Base-by-base conservation (phyloP, 805 yeast species). In the Pichia manshurica region DNA sequence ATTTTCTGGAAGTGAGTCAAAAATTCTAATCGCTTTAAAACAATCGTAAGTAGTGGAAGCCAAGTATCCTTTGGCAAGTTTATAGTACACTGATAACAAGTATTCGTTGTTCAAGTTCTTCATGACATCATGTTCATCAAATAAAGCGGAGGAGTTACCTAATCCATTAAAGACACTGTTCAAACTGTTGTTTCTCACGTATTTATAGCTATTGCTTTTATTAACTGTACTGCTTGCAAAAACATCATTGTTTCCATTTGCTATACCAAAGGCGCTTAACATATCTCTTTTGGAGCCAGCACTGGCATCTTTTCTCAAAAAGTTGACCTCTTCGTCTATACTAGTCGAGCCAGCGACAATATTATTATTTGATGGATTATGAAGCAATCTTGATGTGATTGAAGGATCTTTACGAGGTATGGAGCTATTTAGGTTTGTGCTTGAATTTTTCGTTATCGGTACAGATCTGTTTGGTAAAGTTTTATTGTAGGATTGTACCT, bases 41-140 rank as follows among this genome's bases (percentile, higher is more conserved):
- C 95, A 86, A 58, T 90, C 93, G 63, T 77, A 90, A 38, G 74
- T 70, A 52, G 75, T 66, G 71, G 79, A 74, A 17, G 83, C 74
- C 55, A 77, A 78, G 62, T 63, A 78, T n/a, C 78, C 80, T 58
- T 75, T 77, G 3, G 84, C 87, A 54, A 82, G 71, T 8, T 70
- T 65, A 1, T 75, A 66, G 56, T 79, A 81, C 8, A 82, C 61
- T 7, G 67, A 63, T 34, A 74, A 62, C 25, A 81, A 56, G 52
- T 73, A 72, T 35, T 68, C 66, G 42, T 76, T 78, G 34, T 45
- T 44, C 17, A 21, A 46, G 29, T 39, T 25, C 9, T 13, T 38
- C 12, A 25, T 42, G 5, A 32, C 21, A 25, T 43, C 39, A 43
- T 21, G 35, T 5, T 41, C 45, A 22, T 42, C 49, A 41, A 41